Evolutionary conservation across 345 rosid genomes (phyloP).

Genomic region (Salix caprea): DNA sequence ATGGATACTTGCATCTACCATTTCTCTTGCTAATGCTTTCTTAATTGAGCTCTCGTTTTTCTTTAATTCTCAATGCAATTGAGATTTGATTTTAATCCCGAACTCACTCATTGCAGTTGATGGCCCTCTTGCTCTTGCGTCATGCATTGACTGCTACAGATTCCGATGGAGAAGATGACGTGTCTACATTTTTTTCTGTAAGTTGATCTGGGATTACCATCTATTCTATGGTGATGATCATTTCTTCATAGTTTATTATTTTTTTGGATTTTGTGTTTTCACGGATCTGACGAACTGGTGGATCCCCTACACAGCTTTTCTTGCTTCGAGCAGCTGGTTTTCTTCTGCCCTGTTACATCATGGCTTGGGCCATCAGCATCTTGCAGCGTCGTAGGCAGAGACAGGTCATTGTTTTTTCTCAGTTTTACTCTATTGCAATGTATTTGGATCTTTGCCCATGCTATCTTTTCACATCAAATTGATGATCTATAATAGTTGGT

Average conservation of each 20-base stretch:
- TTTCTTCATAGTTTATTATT: not conserved
- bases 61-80: not conserved
- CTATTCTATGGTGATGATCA: not conserved
- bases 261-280: not conserved
- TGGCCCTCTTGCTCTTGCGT: constrained; percentile 80
- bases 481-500: not conserved
- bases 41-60: not conserved
- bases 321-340: constrained; percentile 71
- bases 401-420: constrained; percentile 48
- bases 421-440: not conserved
- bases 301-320: constrained; percentile 65
- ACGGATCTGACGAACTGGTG: constrained; percentile 1
- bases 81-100: constrained; percentile 4
- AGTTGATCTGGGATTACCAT: constrained; percentile 24
- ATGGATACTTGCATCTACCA: not conserved
- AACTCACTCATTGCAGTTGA: constrained; percentile 41
- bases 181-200: constrained; percentile 71
- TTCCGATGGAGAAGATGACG: constrained; percentile 59
- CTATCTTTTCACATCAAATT: not conserved
- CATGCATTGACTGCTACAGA: constrained; percentile 68
- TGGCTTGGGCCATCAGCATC: constrained; percentile 98
- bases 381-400: constrained; percentile 91
- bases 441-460: not conserved
- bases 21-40: constrained; percentile 1
- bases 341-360: constrained; percentile 92